phyloP scores from a whole-genome alignment of 345 rosid species.

The Cochlearia excelsa region DNA sequence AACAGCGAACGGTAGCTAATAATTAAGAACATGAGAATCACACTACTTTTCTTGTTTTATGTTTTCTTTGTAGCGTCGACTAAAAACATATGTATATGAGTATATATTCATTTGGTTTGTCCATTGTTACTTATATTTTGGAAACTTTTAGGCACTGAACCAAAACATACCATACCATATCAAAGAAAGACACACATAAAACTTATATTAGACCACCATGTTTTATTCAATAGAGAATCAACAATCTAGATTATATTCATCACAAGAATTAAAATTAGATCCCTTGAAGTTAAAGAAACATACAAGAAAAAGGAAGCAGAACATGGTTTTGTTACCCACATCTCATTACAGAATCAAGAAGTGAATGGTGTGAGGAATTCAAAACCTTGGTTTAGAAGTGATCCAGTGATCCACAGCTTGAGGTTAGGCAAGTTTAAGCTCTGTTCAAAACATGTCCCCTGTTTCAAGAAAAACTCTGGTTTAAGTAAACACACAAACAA shows the following conservation, averaged over 20 bases:
- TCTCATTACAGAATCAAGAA: constrained; percentile 18
- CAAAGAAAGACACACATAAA: neutral
- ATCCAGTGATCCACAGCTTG: constrained; percentile 68
- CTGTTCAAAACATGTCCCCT: constrained; percentile 52
- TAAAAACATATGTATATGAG: no score
- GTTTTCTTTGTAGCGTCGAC: constrained; percentile 22
- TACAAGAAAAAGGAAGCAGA: constrained; percentile 3
- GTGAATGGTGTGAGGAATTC: constrained; percentile 40
- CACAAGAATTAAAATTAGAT: constrained; percentile 19
- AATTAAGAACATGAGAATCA: constrained; percentile 7
- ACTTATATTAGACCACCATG: neutral
- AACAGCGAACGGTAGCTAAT: constrained; percentile 30
- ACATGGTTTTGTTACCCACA: neutral
- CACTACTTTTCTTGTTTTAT: neutral
- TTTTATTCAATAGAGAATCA: constrained; percentile 19
- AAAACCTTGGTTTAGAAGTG: constrained; percentile 78
- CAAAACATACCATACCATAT: neutral
- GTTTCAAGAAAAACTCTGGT: constrained; percentile 18
- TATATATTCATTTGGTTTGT: neutral
- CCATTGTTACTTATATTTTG: neutral
- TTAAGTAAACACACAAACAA: neutral
- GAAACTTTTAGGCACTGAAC: no score
- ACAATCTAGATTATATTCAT: constrained; percentile 17
- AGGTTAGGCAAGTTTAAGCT: constrained; percentile 54
- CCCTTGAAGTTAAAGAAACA: constrained; percentile 8